Percentiles rank a stretch among this genome's conserved stretches.
Conservation (phyloP, 176 grass and related monocot species). For the Musa schizocarpa region DNA sequence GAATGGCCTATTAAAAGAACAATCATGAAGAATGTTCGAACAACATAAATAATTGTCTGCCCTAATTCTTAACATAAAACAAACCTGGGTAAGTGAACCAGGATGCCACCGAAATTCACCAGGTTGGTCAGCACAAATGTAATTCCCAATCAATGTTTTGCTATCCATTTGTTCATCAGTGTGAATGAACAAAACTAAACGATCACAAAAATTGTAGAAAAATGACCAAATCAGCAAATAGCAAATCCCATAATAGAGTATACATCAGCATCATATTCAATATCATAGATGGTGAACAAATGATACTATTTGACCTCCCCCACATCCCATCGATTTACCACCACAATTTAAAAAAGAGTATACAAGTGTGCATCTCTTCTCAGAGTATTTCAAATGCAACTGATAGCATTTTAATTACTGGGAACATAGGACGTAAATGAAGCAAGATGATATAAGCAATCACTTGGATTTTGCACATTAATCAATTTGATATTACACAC, state of each 20-base stretch:
- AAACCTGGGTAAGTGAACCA: conserved; percentile 90
- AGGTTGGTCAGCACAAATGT: conserved; percentile 71
- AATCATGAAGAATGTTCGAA: conserved; percentile 19
- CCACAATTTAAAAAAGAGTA: no score
- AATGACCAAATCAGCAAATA: neutral
- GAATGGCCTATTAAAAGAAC: conserved; percentile 40
- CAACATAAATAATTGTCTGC: neutral
- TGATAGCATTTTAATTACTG: no score
- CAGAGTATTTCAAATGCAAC: no score
- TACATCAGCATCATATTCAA: neutral
- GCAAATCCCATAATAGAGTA: neutral
- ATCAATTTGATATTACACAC: no score
- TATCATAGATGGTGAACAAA: no score
- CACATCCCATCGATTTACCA: no score
- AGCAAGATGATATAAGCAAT: no score
- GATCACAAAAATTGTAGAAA: neutral
- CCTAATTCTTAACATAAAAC: neutral
- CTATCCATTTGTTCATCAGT: conserved; percentile 95
- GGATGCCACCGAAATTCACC: conserved; percentile 95
- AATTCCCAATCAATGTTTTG: conserved; percentile 78
- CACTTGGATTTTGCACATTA: no score
- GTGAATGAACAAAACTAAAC: conserved; percentile 75
- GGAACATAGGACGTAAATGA: no score
- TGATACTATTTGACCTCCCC: no score
- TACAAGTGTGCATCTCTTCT: no score